These are phyloP conservation scores for Lentinula guzmanii DNA, from an alignment of 768 basidiomycete species.

Conservation along the genomic window DNA sequence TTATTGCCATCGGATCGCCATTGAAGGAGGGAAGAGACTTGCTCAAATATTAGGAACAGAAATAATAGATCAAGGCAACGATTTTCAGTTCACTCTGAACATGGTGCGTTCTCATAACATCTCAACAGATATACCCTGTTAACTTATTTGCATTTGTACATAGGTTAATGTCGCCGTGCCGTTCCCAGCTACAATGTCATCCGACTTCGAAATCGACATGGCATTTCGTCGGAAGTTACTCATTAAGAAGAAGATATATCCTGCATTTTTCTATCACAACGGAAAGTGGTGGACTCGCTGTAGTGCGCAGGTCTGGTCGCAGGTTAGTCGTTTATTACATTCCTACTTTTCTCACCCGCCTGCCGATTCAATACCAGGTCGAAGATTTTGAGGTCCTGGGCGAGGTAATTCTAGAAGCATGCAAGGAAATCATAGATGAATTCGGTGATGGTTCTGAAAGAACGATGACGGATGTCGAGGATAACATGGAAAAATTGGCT, in stretches of 20 bases:
- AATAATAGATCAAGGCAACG: constrained; percentile 46
- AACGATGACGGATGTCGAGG: background rate
- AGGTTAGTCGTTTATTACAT: constrained; percentile 17
- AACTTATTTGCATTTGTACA: background rate
- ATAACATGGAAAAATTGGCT: background rate
- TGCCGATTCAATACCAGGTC: constrained; percentile 2
- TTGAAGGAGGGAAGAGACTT: constrained; percentile 56
- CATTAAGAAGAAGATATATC: constrained; percentile 22
- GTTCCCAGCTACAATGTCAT: constrained; percentile 18
- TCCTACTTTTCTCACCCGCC: background rate
- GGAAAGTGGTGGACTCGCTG: constrained; percentile 33
- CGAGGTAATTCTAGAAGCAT: constrained; percentile 4
- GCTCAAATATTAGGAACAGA: constrained; percentile 55
- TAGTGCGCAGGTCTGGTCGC: constrained; percentile 36
- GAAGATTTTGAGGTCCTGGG: constrained; percentile 15
- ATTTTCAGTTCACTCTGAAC: constrained; percentile 53
- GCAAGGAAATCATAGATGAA: constrained; percentile 5
- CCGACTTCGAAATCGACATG: constrained; percentile 13
- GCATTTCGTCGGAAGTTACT: constrained; percentile 23
- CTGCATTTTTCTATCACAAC: constrained; percentile 28
- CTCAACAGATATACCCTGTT: background rate
- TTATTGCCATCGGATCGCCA: constrained; percentile 66
- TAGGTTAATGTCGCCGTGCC: constrained; percentile 33
- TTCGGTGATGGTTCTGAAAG: constrained; percentile 1
- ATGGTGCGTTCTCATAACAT: constrained; percentile 46